Evolutionary conservation across 2,329 filamentous ascomycete species (phyloP), one percentile per base, ranked within the genome.

Genomic region (Hypomyces rosellus): DNA sequence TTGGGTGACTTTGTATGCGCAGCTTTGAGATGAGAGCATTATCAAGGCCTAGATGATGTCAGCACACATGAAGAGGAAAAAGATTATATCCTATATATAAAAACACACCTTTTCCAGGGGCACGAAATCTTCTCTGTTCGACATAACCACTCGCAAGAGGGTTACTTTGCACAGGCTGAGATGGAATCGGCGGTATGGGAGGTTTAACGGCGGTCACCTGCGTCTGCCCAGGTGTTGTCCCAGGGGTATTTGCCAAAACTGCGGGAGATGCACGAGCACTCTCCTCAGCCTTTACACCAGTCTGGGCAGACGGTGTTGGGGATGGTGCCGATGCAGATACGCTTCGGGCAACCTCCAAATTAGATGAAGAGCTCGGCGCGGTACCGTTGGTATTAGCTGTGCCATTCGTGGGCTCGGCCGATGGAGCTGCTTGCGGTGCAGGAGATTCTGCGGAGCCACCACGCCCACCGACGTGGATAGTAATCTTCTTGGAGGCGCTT

Each of bases 21-120:
- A 92, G 70, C 47, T 79, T 82, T 4, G 78, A 79, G 45, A 92
- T 78, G 40, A 92, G 74, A 22, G 86, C 84, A 65, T 87, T 77
- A 34, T 74, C 66, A 41, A 74, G 58, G 55, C 72, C 78, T 82
- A 45, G 0, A 50, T 34, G 33, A 48, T 52, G 48, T 71, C 56
- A 65, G 62, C 25, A 45, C 11, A 36, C 38, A 4, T 15, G 1
- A 4, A 25, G 12, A 8, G 25, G 12, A 13, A 20, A 41, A 13
- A 20, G 39, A 20, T 15, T 22, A 4, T 30, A 39, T 15, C 49
- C 8, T 8, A 5, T n/a, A 33, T 5, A 6, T 2, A 4, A 6
- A 25, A 14, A 1, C 22, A 33, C 56, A 76, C 76, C 70, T 67
- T 74, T 75, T 14, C 72, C 72, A 5, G 67, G 54, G 4, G 62